phyloP scores from a whole-genome alignment of 345 rosid genomes.

The Cardamine chenopodiifolia region DNA sequence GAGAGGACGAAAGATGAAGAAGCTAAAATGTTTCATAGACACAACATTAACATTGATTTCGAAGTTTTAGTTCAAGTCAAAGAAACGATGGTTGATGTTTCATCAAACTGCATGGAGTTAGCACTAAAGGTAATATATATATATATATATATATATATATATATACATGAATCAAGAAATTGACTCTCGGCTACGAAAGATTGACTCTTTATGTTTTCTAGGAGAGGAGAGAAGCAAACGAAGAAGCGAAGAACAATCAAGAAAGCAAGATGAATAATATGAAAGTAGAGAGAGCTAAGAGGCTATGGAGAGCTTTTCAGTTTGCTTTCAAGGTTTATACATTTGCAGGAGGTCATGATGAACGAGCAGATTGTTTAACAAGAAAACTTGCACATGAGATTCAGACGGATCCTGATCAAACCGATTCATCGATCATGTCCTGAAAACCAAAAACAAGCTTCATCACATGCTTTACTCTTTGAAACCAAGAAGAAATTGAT shows the following conservation, averaged over 20 bases:
- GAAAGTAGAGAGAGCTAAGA: conserved; percentile 44
- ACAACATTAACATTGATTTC: conserved; percentile 61
- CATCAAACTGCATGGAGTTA: conserved; percentile 71
- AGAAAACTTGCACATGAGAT: conserved; percentile 62
- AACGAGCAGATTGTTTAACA: conserved; percentile 57
- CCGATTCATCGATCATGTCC: conserved; percentile 23
- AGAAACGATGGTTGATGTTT: conserved; percentile 73
- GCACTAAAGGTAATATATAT: conserved; percentile 52
- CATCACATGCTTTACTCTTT: neutral
- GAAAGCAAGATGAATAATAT: conserved; percentile 34
- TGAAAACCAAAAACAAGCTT: neutral
- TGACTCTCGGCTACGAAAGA: neutral
- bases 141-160: neutral
- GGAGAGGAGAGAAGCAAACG: conserved; percentile 57
- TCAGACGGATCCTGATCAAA: conserved; percentile 50
- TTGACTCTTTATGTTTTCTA: conserved; percentile 12
- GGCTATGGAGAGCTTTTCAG: conserved; percentile 69
- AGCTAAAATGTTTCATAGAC: conserved; percentile 48
- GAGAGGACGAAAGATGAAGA: conserved; percentile 71
- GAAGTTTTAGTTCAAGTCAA: conserved; percentile 54
- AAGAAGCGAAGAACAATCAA: conserved; percentile 26
- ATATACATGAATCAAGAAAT: neutral
- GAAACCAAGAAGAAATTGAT: conserved; percentile 14
- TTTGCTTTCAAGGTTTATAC: conserved; percentile 63
- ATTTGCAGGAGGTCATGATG: conserved; percentile 78